A percentile compares a stretch with the other conserved stretches of the same genome.
Evolutionary conservation across 1,284 basidiomycete genomes (phyloP).

Genomic region (Trichosporon sp.): DNA sequence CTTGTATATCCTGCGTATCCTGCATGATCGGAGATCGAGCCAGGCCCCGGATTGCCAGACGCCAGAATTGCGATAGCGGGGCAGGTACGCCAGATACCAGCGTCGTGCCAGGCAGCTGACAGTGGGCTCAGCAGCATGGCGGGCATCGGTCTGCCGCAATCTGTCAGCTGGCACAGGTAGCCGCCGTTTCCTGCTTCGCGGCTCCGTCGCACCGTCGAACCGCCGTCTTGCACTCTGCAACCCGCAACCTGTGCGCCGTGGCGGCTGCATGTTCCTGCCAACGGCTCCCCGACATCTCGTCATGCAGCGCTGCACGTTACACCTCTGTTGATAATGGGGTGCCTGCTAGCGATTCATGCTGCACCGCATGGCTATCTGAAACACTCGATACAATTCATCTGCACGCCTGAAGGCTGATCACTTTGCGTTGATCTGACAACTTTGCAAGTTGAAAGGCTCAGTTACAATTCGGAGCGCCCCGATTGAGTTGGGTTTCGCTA

Average conservation of each 20-base stretch:
- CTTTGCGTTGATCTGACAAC: background rate
- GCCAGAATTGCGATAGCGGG: background rate
- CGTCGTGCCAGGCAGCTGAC: background rate
- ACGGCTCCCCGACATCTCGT: background rate
- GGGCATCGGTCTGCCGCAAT: too few relatives aligned
- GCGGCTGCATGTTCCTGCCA: too few relatives aligned
- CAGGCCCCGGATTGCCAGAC: conserved; percentile 3
- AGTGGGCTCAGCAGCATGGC: background rate
- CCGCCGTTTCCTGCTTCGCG: too few relatives aligned
- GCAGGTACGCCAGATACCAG: conserved; percentile 9
- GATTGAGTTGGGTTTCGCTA: conserved; percentile 10
- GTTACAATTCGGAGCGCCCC: conserved; percentile 10
- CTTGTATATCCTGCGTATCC: background rate
- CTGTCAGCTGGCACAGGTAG: too few relatives aligned
- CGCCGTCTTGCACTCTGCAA: too few relatives aligned
- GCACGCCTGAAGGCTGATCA: background rate
- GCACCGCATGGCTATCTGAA: conserved; percentile 3
- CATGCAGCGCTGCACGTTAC: background rate
- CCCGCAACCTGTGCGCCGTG: background rate
- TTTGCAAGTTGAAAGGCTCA: background rate
- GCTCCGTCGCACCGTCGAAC: too few relatives aligned
- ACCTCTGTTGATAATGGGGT: background rate
- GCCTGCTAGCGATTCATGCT: background rate
- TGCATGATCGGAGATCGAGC: conserved; percentile 5
- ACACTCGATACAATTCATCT: conserved; percentile 9